Evolutionary conservation across 345 rosid species (phyloP), one percentile per base, ranked within the genome.

Genomic region (Gossypium sturtianum): DNA sequence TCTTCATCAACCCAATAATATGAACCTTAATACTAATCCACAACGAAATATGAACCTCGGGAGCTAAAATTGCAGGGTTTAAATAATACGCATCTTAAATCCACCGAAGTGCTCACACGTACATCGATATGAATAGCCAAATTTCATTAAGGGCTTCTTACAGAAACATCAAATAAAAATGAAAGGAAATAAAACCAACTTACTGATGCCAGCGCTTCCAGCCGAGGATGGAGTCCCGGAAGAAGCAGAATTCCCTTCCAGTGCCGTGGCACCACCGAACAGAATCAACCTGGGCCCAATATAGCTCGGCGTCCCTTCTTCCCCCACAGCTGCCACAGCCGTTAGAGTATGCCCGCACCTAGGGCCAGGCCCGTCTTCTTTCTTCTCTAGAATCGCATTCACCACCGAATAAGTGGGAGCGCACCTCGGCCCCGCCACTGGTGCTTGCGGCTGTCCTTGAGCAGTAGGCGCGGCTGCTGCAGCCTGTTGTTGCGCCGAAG

Each of bases 211-310:
- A 7, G 98, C 97, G 78, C 90, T 90, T 81, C 98, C 99, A 65
- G 99, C 94, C 0, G 99, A 93, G 27, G 99, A 83, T 27, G 98
- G 99, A 34, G 99, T 84, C 61, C 99, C 98, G 0, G 97, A 71
- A 70, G 96, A 88, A 2, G 87, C 92, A n/a, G 99, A 88, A 75
- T 93, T 95, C 51, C 99, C 98, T 87, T 93, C 99, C 7, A 95
- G 98, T 7, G 98, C 97, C 0, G 99, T 95, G 68, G 99, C 99
- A 70, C 99, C 98, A 19, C 98, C 99, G 5, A 95, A 93, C 80
- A 95, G 86, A 75, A 95, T 89, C 85, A 95, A 82, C 82, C 99
- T 87, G 1, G 96, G 98, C 1, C 98, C 99, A 78, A 93, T 84
- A 58, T 88, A 93, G 51, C 84, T 85, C 8, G 93, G 82, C 56